Percentiles rank a stretch among this genome's conserved stretches.
phyloP scores from a whole-genome alignment of 1,139 yeast species.

The Schwanniomyces etchellsii region DNA sequence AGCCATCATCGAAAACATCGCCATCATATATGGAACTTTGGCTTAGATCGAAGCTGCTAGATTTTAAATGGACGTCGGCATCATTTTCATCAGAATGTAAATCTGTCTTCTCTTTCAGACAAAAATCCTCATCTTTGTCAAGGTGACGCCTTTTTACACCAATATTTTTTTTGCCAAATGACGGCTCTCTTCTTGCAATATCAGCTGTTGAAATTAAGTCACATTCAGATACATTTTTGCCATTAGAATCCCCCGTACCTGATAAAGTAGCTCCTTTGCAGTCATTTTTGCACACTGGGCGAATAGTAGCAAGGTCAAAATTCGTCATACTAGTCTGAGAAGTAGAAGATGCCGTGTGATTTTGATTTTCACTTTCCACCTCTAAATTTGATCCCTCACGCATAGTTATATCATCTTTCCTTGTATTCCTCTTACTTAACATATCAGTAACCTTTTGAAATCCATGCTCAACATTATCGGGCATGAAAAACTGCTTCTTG shows the following conservation, averaged over 20 bases:
- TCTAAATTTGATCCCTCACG: background rate
- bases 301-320: background rate
- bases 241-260: background rate
- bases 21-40: conserved; percentile 6
- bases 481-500: conserved; percentile 59
- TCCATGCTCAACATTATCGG: conserved; percentile 70
- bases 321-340: background rate
- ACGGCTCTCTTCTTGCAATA: no score
- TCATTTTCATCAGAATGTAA: background rate
- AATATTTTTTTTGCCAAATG: no score
- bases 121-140: background rate
- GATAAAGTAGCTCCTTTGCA: background rate
- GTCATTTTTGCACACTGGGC: no score
- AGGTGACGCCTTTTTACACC: background rate
- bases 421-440: no score
- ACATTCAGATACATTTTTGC: no score
- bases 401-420: no score
- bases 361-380: background rate
- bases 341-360: background rate
- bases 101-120: background rate
- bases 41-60: background rate
- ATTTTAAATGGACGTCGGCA: background rate
- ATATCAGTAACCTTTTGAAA: conserved; percentile 54
- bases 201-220: no score
- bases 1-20: conserved; percentile 23